phyloP scores from a whole-genome alignment of 2,329 filamentous ascomycete species.

The Davidsoniella virescens region DNA sequence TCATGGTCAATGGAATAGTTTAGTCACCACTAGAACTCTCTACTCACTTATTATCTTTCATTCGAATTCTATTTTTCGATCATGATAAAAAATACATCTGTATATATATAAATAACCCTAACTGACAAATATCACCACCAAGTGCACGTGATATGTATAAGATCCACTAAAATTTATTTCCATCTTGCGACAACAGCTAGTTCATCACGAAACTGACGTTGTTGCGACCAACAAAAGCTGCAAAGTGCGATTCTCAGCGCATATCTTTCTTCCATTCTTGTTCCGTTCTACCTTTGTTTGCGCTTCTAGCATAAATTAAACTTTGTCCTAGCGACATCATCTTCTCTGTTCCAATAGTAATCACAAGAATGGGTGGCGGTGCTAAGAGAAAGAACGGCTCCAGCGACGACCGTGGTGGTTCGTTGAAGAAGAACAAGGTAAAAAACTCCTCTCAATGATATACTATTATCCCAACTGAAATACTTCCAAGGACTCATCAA shows the following conservation, averaged over 20 bases:
- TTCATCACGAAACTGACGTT: no score
- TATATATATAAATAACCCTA: neutral
- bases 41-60: neutral
- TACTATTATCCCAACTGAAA: neutral
- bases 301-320: neutral
- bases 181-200: no score
- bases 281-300: neutral
- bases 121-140: neutral
- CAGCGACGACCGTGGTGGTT: conserved; percentile 16
- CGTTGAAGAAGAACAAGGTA: conserved; percentile 28
- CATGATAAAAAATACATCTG: neutral
- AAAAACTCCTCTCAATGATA: conserved; percentile 12
- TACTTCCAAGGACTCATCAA: neutral
- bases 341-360: no score
- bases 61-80: neutral
- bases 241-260: neutral
- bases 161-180: neutral
- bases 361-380: neutral
- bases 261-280: no score
- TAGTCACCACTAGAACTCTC: neutral
- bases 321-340: neutral
- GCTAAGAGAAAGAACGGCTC: conserved; percentile 15
- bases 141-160: neutral
- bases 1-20: neutral
- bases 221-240: neutral